These are phyloP conservation scores for Trichomonas tenax DNA, from an alignment of 208 protist species.

Conservation along the genomic window DNA sequence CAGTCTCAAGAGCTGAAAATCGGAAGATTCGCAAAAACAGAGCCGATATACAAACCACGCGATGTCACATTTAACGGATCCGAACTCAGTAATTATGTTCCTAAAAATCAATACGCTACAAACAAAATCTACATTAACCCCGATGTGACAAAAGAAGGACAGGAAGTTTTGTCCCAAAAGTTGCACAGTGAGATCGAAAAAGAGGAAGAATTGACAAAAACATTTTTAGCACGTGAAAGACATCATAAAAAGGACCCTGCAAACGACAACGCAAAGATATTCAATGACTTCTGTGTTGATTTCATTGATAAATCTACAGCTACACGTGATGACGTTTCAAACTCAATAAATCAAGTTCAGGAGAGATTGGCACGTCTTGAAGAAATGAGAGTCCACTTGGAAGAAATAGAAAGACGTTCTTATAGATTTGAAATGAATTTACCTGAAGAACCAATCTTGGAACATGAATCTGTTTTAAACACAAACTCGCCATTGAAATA, in stretches of 20 bases:
- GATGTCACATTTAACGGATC: neutral
- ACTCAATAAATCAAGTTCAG: neutral
- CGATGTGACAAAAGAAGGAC: neutral
- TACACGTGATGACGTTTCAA: neutral
- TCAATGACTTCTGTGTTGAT: slow-evolving; percentile 12
- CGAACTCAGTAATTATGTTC: neutral
- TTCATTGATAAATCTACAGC: neutral
- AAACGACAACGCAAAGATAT: neutral
- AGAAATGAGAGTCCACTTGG: neutral
- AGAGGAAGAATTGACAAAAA: neutral
- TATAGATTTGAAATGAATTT: slow-evolving; percentile 17
- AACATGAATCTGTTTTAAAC: neutral
- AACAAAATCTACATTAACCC: neutral
- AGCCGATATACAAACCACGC: neutral
- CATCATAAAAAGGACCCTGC: neutral
- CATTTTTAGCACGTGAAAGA: neutral
- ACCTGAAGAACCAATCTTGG: neutral
- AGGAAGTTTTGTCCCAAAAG: neutral
- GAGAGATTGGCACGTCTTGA: neutral
- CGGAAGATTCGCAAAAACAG: neutral
- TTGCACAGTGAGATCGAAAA: neutral
- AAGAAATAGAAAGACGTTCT: neutral
- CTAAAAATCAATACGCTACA: neutral
- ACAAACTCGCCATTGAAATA: neutral
- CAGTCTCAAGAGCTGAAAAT: neutral